phyloP scores from a whole-genome alignment of 2,329 filamentous ascomycete genomes.

The Colletotrichum limetticola region DNA sequence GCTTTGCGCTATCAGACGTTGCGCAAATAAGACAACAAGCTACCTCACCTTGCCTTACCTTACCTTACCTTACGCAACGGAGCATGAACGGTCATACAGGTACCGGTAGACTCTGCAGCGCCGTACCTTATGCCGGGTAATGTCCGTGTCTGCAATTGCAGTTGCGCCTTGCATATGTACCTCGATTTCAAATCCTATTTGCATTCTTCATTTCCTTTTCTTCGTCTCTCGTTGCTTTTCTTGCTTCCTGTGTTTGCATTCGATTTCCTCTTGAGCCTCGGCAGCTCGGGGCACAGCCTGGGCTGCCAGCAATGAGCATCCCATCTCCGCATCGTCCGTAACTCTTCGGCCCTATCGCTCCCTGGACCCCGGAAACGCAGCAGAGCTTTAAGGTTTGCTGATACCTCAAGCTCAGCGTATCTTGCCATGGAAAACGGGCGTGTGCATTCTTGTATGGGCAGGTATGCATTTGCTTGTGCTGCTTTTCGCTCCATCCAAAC shows the following conservation, averaged over 20 bases:
- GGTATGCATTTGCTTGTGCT: too few relatives aligned
- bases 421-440: too few relatives aligned
- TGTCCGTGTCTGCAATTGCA: neutral
- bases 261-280: neutral
- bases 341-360: neutral
- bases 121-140: neutral
- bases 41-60: too few relatives aligned
- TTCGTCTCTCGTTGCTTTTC: neutral
- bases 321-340: slow-evolving; percentile 10
- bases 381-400: neutral
- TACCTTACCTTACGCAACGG: neutral
- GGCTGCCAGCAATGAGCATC: neutral
- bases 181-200: slow-evolving; percentile 6
- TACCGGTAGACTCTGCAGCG: neutral
- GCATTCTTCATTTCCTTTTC: neutral
- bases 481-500: neutral
- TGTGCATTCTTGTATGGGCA: too few relatives aligned
- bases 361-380: neutral
- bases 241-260: neutral
- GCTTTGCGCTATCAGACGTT: too few relatives aligned
- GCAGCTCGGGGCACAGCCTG: neutral
- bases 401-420: neutral
- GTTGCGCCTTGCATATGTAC: neutral
- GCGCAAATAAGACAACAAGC: too few relatives aligned
- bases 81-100: neutral